phyloP scores from a whole-genome alignment of 2,329 filamentous ascomycete genomes.

The Claviceps spartinae region DNA sequence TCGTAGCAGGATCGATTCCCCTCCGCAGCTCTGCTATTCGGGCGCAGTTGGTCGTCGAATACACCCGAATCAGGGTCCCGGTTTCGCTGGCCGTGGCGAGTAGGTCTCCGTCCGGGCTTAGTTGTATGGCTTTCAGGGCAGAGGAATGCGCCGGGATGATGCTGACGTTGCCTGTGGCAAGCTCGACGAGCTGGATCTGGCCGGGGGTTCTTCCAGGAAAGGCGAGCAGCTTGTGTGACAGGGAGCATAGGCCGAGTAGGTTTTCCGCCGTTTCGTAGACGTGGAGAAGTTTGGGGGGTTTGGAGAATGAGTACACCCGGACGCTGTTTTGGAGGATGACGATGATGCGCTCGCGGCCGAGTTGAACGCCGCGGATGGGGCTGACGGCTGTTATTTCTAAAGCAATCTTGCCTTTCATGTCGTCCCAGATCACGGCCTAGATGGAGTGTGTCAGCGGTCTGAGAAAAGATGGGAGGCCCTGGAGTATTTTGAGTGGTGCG shows the following conservation, averaged over 20 bases:
- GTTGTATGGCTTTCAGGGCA: conserved; percentile 59
- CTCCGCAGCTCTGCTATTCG: conserved; percentile 74
- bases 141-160: conserved; percentile 87
- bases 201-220: conserved; percentile 81
- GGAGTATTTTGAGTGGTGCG: not conserved
- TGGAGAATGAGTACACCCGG: conserved; percentile 66
- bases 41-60: conserved; percentile 65
- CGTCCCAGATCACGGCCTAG: conserved; percentile 82
- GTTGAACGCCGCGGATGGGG: conserved; percentile 63
- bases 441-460: not conserved
- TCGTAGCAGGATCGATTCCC: conserved; percentile 74
- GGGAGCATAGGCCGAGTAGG: conserved; percentile 61
- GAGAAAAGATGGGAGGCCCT: not conserved
- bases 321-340: conserved; percentile 73
- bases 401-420: conserved; percentile 56
- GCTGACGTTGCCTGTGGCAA: conserved; percentile 68
- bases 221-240: conserved; percentile 59
- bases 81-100: conserved; percentile 84
- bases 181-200: conserved; percentile 77
- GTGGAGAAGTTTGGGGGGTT: conserved; percentile 54
- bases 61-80: conserved; percentile 81
- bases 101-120: conserved; percentile 68
- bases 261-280: conserved; percentile 83
- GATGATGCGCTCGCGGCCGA: conserved; percentile 63
- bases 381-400: conserved; percentile 73